A percentile compares a stretch with the other conserved stretches of the same genome.
Conservation (phyloP, 2,329 filamentous ascomycete species). For the Diaporthe sp. region DNA sequence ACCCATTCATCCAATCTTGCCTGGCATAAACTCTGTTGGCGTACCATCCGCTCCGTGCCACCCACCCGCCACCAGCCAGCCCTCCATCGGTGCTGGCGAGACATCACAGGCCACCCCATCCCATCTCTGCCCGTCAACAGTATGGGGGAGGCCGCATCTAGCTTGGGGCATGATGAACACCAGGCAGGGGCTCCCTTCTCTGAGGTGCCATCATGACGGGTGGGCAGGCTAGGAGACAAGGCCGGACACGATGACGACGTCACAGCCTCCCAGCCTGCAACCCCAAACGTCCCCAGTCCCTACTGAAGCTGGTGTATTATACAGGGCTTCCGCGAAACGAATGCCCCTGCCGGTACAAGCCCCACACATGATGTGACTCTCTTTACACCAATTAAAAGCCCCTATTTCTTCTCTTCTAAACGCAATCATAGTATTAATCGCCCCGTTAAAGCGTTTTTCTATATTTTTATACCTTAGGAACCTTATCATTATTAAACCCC, state of each 20-base stretch:
- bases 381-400: too few relatives aligned
- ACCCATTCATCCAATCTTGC: conserved; percentile 20
- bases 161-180: conserved; percentile 10
- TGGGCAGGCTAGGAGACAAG: conserved; percentile 16
- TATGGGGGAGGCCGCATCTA: background rate
- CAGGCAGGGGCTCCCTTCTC: conserved; percentile 17
- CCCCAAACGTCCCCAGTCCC: background rate
- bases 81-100: conserved; percentile 19
- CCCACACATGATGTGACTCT: too few relatives aligned
- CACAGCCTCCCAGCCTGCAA: conserved; percentile 20
- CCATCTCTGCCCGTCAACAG: conserved; percentile 7
- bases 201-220: conserved; percentile 5
- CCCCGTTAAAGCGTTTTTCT: too few relatives aligned
- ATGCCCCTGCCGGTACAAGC: too few relatives aligned
- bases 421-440: too few relatives aligned
- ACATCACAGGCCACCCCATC: conserved; percentile 21
- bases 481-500: too few relatives aligned
- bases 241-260: conserved; percentile 29
- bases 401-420: too few relatives aligned
- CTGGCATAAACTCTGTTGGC: conserved; percentile 27
- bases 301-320: background rate
- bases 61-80: conserved; percentile 3
- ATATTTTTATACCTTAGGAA: too few relatives aligned
- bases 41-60: conserved; percentile 1
- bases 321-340: too few relatives aligned